These are phyloP conservation scores for Kuraishia cidri DNA, from an alignment of 805 yeast genomes.

Conservation along the genomic window DNA sequence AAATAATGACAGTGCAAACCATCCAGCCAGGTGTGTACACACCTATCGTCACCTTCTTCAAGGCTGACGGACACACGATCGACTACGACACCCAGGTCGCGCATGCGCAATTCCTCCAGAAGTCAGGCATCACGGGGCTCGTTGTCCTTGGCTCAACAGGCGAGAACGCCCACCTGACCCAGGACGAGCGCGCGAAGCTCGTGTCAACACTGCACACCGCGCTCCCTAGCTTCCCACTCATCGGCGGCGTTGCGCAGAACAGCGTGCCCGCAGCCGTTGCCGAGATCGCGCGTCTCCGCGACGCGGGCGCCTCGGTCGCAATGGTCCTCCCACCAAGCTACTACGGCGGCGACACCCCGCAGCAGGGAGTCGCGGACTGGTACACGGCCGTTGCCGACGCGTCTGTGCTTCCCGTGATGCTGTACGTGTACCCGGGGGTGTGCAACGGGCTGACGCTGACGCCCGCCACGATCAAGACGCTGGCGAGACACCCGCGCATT, in stretches of 20 bases:
- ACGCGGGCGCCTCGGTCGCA: slow-evolving; percentile 24
- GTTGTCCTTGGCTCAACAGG: slow-evolving; percentile 44
- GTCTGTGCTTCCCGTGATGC: slow-evolving; percentile 29
- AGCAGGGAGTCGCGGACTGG: slow-evolving; percentile 35
- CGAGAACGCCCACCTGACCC: slow-evolving; percentile 37
- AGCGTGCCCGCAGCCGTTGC: slow-evolving; percentile 29
- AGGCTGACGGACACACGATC: slow-evolving; percentile 23
- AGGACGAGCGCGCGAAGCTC: slow-evolving; percentile 26
- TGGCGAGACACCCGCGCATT: slow-evolving; percentile 30
- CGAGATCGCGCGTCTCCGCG: slow-evolving; percentile 19
- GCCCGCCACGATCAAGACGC: slow-evolving; percentile 24
- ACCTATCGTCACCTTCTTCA: slow-evolving; percentile 44
- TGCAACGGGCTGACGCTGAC: slow-evolving; percentile 26
- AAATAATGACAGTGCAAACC: no score
- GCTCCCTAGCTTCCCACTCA: slow-evolving; percentile 25
- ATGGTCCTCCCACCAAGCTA: slow-evolving; percentile 34
- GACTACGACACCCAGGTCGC: slow-evolving; percentile 33
- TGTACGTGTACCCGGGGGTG: slow-evolving; percentile 39
- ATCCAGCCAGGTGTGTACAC: slow-evolving; percentile 43
- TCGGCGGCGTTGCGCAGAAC: slow-evolving; percentile 38
- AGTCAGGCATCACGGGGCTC: slow-evolving; percentile 33
- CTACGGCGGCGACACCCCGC: slow-evolving; percentile 30
- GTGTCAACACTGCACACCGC: slow-evolving; percentile 21
- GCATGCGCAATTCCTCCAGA: slow-evolving; percentile 30
- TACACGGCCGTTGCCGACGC: slow-evolving; percentile 28